A percentile compares a stretch with the other conserved stretches of the same genome.
phyloP scores from a whole-genome alignment of 1,139 yeast species.

The Nakaseomyces uthaithaninus region DNA sequence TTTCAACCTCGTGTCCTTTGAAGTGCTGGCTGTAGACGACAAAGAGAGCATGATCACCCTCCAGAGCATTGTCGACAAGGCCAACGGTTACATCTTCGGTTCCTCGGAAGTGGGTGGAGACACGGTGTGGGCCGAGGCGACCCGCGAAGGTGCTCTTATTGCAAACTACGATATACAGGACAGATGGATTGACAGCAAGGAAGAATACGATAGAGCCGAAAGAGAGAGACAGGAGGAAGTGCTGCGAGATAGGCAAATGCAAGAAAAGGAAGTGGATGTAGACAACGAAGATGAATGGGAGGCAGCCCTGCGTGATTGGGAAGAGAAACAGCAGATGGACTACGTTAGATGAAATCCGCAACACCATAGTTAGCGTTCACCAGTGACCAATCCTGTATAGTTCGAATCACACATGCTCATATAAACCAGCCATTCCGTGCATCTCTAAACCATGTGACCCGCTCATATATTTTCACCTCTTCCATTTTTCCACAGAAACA shows the following conservation, averaged over 20 bases:
- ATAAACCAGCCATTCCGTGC: conserved; percentile 1
- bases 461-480: too few species aligned
- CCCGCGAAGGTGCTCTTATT: conserved; percentile 59
- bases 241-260: conserved; percentile 33
- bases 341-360: conserved; percentile 17
- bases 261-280: conserved; percentile 38
- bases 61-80: conserved; percentile 71
- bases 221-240: conserved; percentile 37
- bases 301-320: conserved; percentile 57
- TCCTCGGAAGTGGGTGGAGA: conserved; percentile 92
- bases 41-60: conserved; percentile 83
- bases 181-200: conserved; percentile 88
- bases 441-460: too few species aligned
- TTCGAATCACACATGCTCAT: not conserved
- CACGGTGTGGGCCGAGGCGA: conserved; percentile 90
- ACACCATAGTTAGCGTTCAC: not conserved
- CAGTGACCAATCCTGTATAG: too few species aligned
- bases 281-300: conserved; percentile 63
- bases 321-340: conserved; percentile 32
- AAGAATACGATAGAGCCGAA: conserved; percentile 60
- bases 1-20: conserved; percentile 79
- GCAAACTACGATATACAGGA: conserved; percentile 70
- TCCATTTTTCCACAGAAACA: not conserved
- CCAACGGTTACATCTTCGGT: conserved; percentile 91
- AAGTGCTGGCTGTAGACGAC: conserved; percentile 85